These are phyloP conservation scores for Wickerhamomyces subpelliculosus DNA, from an alignment of 805 yeast species.

Conservation along the genomic window DNA sequence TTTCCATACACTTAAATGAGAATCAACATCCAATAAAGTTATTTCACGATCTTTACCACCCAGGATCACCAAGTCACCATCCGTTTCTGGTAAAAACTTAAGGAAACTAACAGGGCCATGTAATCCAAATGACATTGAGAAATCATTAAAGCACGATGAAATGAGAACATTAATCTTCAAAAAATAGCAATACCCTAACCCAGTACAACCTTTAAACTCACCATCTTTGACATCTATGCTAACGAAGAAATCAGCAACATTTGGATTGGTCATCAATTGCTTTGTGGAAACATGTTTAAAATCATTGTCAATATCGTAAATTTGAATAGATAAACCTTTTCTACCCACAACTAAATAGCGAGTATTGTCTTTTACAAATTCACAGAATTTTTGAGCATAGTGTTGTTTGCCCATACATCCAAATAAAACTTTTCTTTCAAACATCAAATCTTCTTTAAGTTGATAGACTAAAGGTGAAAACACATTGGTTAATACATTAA, in stretches of 20 bases:
- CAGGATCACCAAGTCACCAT: conserved; percentile 3
- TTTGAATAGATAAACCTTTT: conserved; percentile 12
- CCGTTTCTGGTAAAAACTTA: conserved; percentile 9
- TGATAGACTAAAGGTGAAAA: not conserved
- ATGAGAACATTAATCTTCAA: conserved; percentile 10
- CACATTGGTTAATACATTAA: not conserved
- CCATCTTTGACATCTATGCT: conserved; percentile 7
- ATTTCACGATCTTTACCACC: conserved; percentile 21
- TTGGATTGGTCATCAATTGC: conserved; percentile 12
- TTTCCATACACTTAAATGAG: conserved; percentile 16
- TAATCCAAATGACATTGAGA: conserved; percentile 19
- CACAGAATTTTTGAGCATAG: conserved; percentile 10
- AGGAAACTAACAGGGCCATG: conserved; percentile 18
- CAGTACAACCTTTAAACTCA: conserved; percentile 16
- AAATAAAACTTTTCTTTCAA: conserved; percentile 3
- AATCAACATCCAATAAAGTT: conserved; percentile 11
- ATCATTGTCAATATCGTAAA: conserved; percentile 7
- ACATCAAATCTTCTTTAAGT: not conserved
- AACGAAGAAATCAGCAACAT: conserved; percentile 16
- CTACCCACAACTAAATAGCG: conserved; percentile 10
- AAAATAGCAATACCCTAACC: conserved; percentile 19
- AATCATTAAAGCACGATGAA: conserved; percentile 11
- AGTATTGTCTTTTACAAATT: conserved; percentile 3
- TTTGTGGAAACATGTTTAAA: conserved; percentile 9
- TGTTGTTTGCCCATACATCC: conserved; percentile 7